These are phyloP conservation scores for Dictyostelium firmibasis DNA, from an alignment of 78 protist genomes.

Conservation along the genomic window DNA sequence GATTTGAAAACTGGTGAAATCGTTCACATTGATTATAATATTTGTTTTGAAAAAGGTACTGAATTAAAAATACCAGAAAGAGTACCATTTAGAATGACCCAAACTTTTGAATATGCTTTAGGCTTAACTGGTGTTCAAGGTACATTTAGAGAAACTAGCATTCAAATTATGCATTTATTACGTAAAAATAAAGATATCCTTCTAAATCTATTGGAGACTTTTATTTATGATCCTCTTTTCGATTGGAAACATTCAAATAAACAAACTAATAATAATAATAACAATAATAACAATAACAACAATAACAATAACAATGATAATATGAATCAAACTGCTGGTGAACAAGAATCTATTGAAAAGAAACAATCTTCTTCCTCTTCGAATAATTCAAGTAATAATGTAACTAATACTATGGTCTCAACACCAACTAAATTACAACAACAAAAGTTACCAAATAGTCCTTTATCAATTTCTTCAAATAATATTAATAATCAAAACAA, in stretches of 20 bases:
- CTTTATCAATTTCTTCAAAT: background rate
- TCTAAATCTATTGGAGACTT: constrained; percentile 92
- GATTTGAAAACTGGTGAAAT: constrained; percentile 86
- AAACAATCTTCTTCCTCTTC: background rate
- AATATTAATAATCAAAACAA: background rate
- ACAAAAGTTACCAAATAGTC: background rate
- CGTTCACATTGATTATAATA: constrained; percentile 93
- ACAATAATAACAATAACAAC: background rate
- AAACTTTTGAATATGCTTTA: constrained; percentile 73
- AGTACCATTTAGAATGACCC: constrained; percentile 95
- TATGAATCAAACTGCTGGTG: background rate
- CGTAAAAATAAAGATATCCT: constrained; percentile 82
- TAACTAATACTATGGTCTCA: background rate
- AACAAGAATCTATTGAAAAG: background rate
- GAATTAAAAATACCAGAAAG: constrained; percentile 87
- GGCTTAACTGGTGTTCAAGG: constrained; percentile 88
- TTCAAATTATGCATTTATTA: constrained; percentile 30
- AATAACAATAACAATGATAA: background rate
- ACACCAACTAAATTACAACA: background rate
- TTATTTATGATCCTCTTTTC: constrained; percentile 95
- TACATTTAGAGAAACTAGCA: constrained; percentile 61
- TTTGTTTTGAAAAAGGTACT: constrained; percentile 91
- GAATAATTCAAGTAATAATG: background rate
- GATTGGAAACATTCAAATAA: constrained; percentile 89
- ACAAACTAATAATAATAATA: constrained; percentile 2